A percentile compares a stretch with the other conserved stretches of the same genome.
These are phyloP conservation scores for Metschnikowia lochheadii DNA, from an alignment of 805 yeast species.

Conservation along the genomic window DNA sequence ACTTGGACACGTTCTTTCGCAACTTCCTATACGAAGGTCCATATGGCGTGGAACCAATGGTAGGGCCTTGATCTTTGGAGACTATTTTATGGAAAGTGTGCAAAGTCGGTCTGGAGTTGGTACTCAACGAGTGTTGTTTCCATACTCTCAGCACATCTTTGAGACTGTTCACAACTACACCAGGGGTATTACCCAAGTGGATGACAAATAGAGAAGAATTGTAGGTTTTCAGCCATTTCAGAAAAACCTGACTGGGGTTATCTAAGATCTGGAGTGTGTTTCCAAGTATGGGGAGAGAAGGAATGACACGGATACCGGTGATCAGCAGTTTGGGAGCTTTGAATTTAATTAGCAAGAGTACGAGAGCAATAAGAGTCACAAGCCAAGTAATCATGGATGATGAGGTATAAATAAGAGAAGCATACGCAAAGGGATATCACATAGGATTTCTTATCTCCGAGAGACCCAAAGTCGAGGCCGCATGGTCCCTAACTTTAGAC, in stretches of 20 bases:
- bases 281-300: slow-evolving; percentile 51
- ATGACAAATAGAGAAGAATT: slow-evolving; percentile 53
- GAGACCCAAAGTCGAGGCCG: background rate
- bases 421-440: background rate
- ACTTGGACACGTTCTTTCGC: slow-evolving; percentile 45
- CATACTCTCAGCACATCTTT: slow-evolving; percentile 52
- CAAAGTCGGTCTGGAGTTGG: slow-evolving; percentile 62
- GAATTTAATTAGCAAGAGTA: background rate
- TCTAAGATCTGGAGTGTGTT: slow-evolving; percentile 40
- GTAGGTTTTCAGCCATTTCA: slow-evolving; percentile 41
- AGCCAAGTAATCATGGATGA: background rate
- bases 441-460: background rate
- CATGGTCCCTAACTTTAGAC: too few species aligned
- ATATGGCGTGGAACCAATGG: slow-evolving; percentile 64
- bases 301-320: slow-evolving; percentile 39
- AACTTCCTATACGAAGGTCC: slow-evolving; percentile 44
- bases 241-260: slow-evolving; percentile 49
- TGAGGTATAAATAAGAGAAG: background rate
- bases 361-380: background rate
- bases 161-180: slow-evolving; percentile 65
- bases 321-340: slow-evolving; percentile 15
- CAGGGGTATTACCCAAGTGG: slow-evolving; percentile 51
- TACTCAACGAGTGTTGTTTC: slow-evolving; percentile 44
- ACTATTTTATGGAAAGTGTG: slow-evolving; percentile 66
- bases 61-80: slow-evolving; percentile 51